Evolutionary conservation across 148 eudicot species (phyloP).

Genomic region (Gaultheria prostrata): DNA sequence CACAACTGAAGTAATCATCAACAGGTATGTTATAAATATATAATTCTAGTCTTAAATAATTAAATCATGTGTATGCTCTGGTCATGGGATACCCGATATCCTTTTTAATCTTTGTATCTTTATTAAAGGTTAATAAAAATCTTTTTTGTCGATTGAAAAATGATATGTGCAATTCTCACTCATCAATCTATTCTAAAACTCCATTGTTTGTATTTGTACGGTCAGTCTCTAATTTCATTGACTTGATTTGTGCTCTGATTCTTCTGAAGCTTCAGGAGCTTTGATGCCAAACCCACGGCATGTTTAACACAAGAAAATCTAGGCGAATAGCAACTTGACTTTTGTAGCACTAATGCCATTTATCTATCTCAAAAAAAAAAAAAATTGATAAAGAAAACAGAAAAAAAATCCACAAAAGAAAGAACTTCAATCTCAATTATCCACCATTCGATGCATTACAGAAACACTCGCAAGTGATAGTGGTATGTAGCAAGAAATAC

Average conservation of each 20-base stretch:
- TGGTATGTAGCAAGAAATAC: not conserved
- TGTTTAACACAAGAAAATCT: not conserved
- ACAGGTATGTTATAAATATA: no score
- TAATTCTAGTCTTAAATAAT: not conserved
- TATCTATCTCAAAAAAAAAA: not conserved
- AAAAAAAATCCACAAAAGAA: not conserved
- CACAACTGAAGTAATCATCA: not conserved
- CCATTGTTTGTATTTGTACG: not conserved
- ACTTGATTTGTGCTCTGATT: not conserved
- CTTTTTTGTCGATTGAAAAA: no score
- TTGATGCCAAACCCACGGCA: not conserved
- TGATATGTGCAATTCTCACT: no score
- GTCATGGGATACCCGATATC: no score
- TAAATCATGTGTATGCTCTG: no score
- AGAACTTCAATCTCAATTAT: not conserved
- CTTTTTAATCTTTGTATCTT: no score
- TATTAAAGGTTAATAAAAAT: no score
- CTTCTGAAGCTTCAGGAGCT: not conserved
- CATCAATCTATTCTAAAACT: not conserved
- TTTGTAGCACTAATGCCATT: not conserved
- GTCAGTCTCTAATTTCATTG: not conserved
- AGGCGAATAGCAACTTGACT: not conserved
- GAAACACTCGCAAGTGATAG: not conserved
- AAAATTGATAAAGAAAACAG: no score
- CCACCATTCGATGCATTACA: not conserved